Percentiles rank a stretch among this genome's conserved stretches.
Evolutionary conservation across 805 yeast genomes (phyloP).

Genomic region (Ogataea siamensis): DNA sequence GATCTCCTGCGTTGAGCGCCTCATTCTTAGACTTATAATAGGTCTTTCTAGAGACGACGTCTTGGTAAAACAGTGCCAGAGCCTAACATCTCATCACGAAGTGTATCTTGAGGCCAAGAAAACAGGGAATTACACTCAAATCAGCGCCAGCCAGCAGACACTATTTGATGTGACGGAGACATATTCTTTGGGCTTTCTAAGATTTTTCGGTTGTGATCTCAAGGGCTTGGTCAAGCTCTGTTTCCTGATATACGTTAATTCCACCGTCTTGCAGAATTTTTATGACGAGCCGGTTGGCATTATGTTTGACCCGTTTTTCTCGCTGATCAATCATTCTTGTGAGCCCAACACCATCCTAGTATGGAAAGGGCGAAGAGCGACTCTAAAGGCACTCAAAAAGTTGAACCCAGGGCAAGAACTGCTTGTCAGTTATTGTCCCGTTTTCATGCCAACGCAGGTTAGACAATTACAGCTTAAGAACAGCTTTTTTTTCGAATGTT

Average conservation of each 20-base stretch:
- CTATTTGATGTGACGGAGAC: conserved; percentile 19
- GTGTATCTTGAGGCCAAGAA: conserved; percentile 10
- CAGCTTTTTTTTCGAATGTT: conserved; percentile 36
- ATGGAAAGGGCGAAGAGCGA: conserved; percentile 22
- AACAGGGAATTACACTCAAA: not conserved
- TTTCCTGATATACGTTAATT: conserved; percentile 31
- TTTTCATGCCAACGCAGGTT: conserved; percentile 30
- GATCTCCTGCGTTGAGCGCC: conserved; percentile 16
- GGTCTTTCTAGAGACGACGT: conserved; percentile 6
- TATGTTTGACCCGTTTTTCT: conserved; percentile 37
- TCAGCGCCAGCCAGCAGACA: conserved; percentile 9
- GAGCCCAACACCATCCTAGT: conserved; percentile 34
- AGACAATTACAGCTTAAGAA: conserved; percentile 29
- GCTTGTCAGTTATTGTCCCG: conserved; percentile 32
- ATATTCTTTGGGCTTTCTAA: conserved; percentile 15
- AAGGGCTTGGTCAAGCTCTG: conserved; percentile 20
- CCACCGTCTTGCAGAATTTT: conserved; percentile 29
- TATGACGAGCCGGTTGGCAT: conserved; percentile 33
- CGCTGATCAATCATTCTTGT: conserved; percentile 43
- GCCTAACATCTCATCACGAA: conserved; percentile 26
- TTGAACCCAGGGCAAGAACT: conserved; percentile 30
- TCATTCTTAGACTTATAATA: conserved; percentile 12
- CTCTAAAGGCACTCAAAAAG: conserved; percentile 21
- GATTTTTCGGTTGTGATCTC: conserved; percentile 15
- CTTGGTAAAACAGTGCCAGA: conserved; percentile 15